Evolutionary conservation across 495 filamentous ascomycete species (phyloP).

Genomic region (Cercophora sp.): DNA sequence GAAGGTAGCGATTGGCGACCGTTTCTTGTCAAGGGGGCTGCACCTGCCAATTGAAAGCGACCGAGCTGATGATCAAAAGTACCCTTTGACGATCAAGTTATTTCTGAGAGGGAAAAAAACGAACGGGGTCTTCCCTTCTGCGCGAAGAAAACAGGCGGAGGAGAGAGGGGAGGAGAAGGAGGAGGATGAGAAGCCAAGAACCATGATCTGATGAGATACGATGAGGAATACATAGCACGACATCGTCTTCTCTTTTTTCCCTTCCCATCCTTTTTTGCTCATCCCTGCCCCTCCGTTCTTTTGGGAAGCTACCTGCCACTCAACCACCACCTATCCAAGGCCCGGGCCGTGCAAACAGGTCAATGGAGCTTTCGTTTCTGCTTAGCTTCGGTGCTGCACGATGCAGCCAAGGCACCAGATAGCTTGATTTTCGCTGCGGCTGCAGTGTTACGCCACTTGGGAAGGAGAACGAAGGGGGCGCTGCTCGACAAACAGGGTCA

Average conservation of each 20-base stretch:
- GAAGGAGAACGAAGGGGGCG: conserved; percentile 7
- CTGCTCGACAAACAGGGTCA: background rate
- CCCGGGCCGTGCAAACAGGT: too few species aligned
- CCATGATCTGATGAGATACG: too few species aligned
- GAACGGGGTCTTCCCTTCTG: background rate
- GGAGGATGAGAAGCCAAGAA: too few species aligned
- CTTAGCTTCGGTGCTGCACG: too few species aligned
- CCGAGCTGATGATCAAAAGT: too few species aligned
- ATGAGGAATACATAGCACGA: too few species aligned
- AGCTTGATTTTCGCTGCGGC: background rate
- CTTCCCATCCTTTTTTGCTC: background rate
- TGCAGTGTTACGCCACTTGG: conserved; percentile 2
- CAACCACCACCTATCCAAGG: too few species aligned
- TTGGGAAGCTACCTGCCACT: too few species aligned
- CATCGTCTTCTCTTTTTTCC: background rate
- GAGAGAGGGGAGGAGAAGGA: background rate
- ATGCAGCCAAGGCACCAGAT: conserved; percentile 5
- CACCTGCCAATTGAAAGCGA: conserved; percentile 8
- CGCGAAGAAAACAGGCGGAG: background rate
- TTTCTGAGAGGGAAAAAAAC: too few species aligned
- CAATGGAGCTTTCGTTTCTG: too few species aligned
- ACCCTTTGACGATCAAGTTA: too few species aligned
- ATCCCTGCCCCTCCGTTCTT: background rate
- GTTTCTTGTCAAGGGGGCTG: background rate
- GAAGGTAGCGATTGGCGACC: background rate